A percentile compares a stretch with the other conserved stretches of the same genome.
These are phyloP conservation scores for Cystobasidiaceae sp. DNA, from an alignment of 1,284 basidiomycete species.

Conservation along the genomic window DNA sequence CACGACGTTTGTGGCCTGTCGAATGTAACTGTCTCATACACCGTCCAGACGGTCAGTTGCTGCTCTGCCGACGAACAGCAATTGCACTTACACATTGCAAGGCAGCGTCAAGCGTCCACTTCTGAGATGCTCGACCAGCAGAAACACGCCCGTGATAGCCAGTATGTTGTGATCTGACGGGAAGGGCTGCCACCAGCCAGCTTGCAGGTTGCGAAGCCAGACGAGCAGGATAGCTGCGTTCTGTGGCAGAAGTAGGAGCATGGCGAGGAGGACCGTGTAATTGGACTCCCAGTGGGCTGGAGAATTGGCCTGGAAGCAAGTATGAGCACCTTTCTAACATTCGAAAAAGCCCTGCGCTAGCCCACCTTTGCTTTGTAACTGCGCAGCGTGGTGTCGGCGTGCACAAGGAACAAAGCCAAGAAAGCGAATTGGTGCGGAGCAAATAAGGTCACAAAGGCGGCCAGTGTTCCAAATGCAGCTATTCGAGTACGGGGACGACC, in stretches of 20 bases:
- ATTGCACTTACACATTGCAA: neutral
- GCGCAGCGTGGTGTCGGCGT: slow-evolving; percentile 52
- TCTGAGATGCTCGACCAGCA: slow-evolving; percentile 40
- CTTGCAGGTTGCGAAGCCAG: slow-evolving; percentile 70
- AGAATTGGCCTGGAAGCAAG: too few species aligned
- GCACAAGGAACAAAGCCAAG: slow-evolving; percentile 70
- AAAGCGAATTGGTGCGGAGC: slow-evolving; percentile 88
- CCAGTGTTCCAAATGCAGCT: slow-evolving; percentile 60
- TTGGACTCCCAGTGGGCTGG: slow-evolving; percentile 28
- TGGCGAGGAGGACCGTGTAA: slow-evolving; percentile 61
- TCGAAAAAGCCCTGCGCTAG: too few species aligned
- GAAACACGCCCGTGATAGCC: slow-evolving; percentile 43
- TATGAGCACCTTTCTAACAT: too few species aligned
- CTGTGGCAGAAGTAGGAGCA: slow-evolving; percentile 77
- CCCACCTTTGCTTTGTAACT: slow-evolving; percentile 32
- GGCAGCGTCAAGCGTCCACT: neutral
- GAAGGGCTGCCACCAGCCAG: slow-evolving; percentile 46
- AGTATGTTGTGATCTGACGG: slow-evolving; percentile 47
- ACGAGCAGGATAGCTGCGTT: slow-evolving; percentile 74
- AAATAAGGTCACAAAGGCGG: slow-evolving; percentile 62
- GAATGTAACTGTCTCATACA: neutral
- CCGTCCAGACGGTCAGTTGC: too few species aligned
- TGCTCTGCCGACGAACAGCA: neutral
- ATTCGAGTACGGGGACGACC: slow-evolving; percentile 44
- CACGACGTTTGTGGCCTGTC: neutral